These are phyloP conservation scores for Emericellopsis terricola DNA, from an alignment of 495 filamentous ascomycete species.

Conservation along the genomic window DNA sequence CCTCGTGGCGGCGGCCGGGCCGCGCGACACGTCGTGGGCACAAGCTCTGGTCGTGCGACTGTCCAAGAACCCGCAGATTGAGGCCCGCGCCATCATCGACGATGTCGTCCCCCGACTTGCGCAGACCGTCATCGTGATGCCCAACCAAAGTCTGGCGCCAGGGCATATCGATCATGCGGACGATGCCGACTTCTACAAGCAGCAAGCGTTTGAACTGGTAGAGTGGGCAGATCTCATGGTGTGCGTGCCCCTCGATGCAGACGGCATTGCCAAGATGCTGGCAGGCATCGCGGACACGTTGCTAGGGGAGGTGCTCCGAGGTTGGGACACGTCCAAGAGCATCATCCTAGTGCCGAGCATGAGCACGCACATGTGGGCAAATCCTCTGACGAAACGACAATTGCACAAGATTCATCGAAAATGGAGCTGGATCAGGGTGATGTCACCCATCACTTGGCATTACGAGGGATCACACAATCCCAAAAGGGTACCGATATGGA, in stretches of 20 bases:
- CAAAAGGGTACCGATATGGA: conserved; percentile 42
- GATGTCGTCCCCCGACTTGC: conserved; percentile 29
- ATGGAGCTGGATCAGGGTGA: conserved; percentile 66
- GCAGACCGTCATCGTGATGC: conserved; percentile 30
- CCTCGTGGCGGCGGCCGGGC: conserved; percentile 33
- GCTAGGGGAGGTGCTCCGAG: conserved; percentile 53
- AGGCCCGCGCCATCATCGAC: conserved; percentile 34
- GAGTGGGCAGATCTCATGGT: conserved; percentile 80
- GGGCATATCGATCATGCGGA: conserved; percentile 8
- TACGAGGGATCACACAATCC: conserved; percentile 32
- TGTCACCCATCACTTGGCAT: conserved; percentile 55
- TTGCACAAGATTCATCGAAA: conserved; percentile 59
- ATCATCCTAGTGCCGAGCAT: conserved; percentile 70
- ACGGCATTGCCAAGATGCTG: conserved; percentile 67
- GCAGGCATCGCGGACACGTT: conserved; percentile 58
- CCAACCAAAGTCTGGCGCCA: conserved; percentile 20
- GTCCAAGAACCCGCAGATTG: conserved; percentile 34
- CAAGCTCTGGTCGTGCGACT: conserved; percentile 35
- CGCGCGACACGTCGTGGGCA: conserved; percentile 30
- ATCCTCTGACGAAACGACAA: conserved; percentile 69
- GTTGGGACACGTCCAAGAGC: conserved; percentile 62
- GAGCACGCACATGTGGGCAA: conserved; percentile 69
- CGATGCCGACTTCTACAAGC: conserved; percentile 21
- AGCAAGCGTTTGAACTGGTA: conserved; percentile 49
- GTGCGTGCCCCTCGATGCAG: conserved; percentile 68